Evolutionary conservation across 176 grass and related monocot species (phyloP).

Genomic region (Themeda triandra): DNA sequence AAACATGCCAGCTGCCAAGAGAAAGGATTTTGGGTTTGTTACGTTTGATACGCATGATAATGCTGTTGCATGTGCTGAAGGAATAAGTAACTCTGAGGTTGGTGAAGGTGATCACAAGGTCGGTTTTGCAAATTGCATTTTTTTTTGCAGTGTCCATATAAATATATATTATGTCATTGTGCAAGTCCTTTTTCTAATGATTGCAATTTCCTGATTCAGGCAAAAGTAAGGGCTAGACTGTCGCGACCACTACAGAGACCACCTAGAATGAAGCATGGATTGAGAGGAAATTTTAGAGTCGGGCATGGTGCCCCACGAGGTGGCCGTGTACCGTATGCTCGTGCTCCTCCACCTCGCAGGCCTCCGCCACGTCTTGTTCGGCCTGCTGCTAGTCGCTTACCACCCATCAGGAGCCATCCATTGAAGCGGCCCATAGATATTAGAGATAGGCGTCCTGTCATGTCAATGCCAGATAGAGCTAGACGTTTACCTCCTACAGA

Average conservation of each 20-base stretch:
- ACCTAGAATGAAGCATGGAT: slow-evolving; percentile 67
- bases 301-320: slow-evolving; percentile 48
- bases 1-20: slow-evolving; percentile 94
- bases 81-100: slow-evolving; percentile 58
- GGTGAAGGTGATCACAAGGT: slow-evolving; percentile 84
- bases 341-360: slow-evolving; percentile 34
- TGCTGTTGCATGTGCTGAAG: slow-evolving; percentile 81
- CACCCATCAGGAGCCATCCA: slow-evolving; percentile 48
- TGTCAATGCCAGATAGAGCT: slow-evolving; percentile 56
- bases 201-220: slow-evolving; percentile 34
- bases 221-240: slow-evolving; percentile 84
- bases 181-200: slow-evolving; percentile 9
- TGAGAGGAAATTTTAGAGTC: slow-evolving; percentile 79
- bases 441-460: slow-evolving; percentile 65
- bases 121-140: slow-evolving; percentile 1
- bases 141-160: neutral
- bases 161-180: neutral
- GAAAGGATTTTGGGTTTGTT: slow-evolving; percentile 98
- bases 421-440: slow-evolving; percentile 63
- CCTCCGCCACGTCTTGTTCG: slow-evolving; percentile 38
- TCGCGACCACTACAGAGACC: slow-evolving; percentile 74
- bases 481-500: slow-evolving; percentile 64
- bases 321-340: slow-evolving; percentile 48
- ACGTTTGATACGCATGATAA: slow-evolving; percentile 91
- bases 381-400: slow-evolving; percentile 36